Base-by-base conservation (phyloP, 495 filamentous ascomycete genomes). In the Neurospora sp. region DNA sequence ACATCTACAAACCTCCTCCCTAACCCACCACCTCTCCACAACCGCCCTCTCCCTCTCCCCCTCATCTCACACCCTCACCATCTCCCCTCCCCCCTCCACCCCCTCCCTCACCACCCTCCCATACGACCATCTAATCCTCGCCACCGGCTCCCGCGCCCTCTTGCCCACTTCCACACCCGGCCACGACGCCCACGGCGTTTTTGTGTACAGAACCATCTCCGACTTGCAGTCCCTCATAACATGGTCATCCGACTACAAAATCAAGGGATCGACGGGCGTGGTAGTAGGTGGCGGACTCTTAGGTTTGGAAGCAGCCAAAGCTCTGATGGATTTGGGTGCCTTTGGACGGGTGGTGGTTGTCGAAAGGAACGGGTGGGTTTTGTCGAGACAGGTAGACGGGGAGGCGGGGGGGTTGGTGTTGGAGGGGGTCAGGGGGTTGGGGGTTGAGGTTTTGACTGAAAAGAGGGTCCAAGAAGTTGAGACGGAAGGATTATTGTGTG, bases 271-370 rank as follows among this genome's bases (percentile, higher is more conserved):
- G 21, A 88, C 86, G 5, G 95, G 92, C 1, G 90, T 89, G 3
- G 93, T 96, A 1, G 94, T 98, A 15, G 95, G 95, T n/a, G 95
- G 95, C 40, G 95, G 95, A 1, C 78, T 98, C 37, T 84, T 98
- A 0, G 95, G 95, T 0, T 87, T 98, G 0, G 95, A 98, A 85
- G 95, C 95, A 36, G 95, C 95, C 40, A 97, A 97, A 77, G 95
- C 95, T 0, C 93, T 98, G 93, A 92, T 94, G 83, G 95, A 97
- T 79, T 82, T 98, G 19, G 84, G 92, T 76, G 89, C 90, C 42
- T 97, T 92, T 79, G 86, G 85, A 0, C 89, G 89, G 54, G 93
- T 98, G 66, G 92, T 90, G 74, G 83, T 98, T 13, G 90, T 98
- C 73, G 95, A 98, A 81, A 88, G 94, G 70, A 97, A 97, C 78